Base-by-base conservation (phyloP, 352 stramenopile species). In the Pythium folliculosum region DNA sequence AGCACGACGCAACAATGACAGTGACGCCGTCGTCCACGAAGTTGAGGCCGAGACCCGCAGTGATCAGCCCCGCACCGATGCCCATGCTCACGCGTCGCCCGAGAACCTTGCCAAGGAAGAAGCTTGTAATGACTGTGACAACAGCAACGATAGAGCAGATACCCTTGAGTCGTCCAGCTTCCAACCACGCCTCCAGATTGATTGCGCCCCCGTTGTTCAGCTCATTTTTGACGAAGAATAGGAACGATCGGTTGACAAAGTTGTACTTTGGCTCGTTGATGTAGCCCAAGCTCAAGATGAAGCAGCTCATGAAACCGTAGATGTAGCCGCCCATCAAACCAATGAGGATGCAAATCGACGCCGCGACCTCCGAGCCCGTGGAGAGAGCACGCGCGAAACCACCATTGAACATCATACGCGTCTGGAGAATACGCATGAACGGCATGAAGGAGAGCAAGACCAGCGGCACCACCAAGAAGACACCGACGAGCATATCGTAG, bases 361-460 rank as follows among this genome's bases (percentile, higher is more conserved):
- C 87, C 0, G 88, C 88, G n/a, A 93, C 86, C 35, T 96, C 86
- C 1, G 84, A 91, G 6, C 82, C 88, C 51, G 84, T 91, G 37
- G 82, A 89, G 35, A 96, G 51, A 5, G 88, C 75, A 48, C 86
- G 77, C 8, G 88, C 91, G 60, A 96, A 96, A 47, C 88, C 88
- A 16, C 88, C 85, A 48, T 93, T 96, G 75, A 93, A 96, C 77
- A 96, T 90, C 56, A 92, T 92, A 21, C 88, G 84, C 6, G 86
- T 92, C 62, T 96, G 88, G 22, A 96, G 72, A 35, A 92, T 91
- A 13, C 84, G 84, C 83, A 96, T 93, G 60, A 96, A 96, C 38
- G 88, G 88, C 45, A 96, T 63, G 32, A 91, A 73, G 5, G 86
- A 94, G 23, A 96, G 63, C 19, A 89, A 61, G 23, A 93, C 72